A percentile compares a stretch with the other conserved stretches of the same genome.
Evolutionary conservation across 805 yeast genomes (phyloP).

Genomic region (Myxozyma kluyveri): DNA sequence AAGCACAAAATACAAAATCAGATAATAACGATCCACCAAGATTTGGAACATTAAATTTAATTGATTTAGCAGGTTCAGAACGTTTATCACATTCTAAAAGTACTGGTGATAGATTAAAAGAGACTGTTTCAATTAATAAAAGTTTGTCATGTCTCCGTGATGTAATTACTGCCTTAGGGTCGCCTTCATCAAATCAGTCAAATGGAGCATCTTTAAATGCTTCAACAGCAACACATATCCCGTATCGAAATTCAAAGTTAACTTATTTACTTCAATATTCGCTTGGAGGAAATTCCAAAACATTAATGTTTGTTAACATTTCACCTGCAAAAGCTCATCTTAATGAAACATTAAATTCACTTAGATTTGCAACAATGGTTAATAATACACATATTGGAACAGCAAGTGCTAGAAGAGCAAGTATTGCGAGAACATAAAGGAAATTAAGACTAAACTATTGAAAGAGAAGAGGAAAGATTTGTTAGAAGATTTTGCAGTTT

Average conservation of each 20-base stretch:
- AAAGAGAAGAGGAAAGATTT: background rate
- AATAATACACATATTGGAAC: conserved; percentile 35
- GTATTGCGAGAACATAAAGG: no score
- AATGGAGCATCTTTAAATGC: background rate
- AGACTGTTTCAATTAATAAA: conserved; percentile 85
- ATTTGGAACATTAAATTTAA: conserved; percentile 67
- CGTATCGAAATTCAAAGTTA: conserved; percentile 68
- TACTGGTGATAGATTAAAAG: conserved; percentile 74
- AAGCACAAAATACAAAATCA: conserved; percentile 53
- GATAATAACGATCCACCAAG: conserved; percentile 41
- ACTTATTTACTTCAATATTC: conserved; percentile 84
- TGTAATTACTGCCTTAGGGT: conserved; percentile 71
- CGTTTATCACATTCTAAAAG: conserved; percentile 72
- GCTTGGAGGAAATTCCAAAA: conserved; percentile 79
- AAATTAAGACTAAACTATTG: conserved; percentile 6
- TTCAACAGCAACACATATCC: conserved; percentile 49
- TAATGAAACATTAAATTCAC: conserved; percentile 76
- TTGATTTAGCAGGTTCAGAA: conserved; percentile 95
- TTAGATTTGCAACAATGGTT: conserved; percentile 76
- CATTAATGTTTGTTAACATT: conserved; percentile 88
- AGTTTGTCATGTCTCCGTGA: conserved; percentile 87
- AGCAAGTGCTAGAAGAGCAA: conserved; percentile 12
- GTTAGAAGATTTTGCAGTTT: background rate
- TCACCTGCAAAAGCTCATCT: conserved; percentile 64
- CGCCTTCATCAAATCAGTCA: no score